These are phyloP conservation scores for Bassia scoparia DNA, from an alignment of 148 eudicot species.

Conservation along the genomic window DNA sequence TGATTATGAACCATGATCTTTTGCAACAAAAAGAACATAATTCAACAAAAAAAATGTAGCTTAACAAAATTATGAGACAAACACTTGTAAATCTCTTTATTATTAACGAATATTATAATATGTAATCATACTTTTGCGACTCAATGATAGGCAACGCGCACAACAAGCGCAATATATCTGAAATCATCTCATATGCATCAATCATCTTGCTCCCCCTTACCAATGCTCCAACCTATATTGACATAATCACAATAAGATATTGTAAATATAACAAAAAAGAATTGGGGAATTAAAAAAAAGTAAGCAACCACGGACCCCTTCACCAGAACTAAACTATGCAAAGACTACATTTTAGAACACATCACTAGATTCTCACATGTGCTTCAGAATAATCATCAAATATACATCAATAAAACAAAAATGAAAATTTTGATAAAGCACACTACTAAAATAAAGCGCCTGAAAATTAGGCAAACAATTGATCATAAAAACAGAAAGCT, in stretches of 20 bases:
- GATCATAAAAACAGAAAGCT: not conserved
- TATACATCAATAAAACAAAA: too few species aligned
- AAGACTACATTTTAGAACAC: too few species aligned
- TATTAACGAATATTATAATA: not conserved
- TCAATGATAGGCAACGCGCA: constrained; percentile 95
- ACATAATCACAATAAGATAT: not conserved
- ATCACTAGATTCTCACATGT: too few species aligned
- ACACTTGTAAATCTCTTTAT: not conserved
- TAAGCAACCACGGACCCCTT: too few species aligned
- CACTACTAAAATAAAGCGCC: not conserved
- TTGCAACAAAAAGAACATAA: not conserved
- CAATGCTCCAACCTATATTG: constrained; percentile 75
- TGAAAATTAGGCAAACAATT: not conserved
- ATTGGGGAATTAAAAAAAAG: too few species aligned
- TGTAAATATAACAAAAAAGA: not conserved
- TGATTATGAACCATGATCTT: too few species aligned
- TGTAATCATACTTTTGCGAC: constrained; percentile 83
- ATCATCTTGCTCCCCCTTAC: constrained; percentile 85
- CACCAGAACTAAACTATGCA: not conserved
- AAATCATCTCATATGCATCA: constrained; percentile 89
- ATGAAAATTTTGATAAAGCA: too few species aligned
- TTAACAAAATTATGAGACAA: not conserved
- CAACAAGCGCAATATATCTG: constrained; percentile 76
- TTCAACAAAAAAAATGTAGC: not conserved
- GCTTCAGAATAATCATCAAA: too few species aligned